These are phyloP conservation scores for Aspergillus clavatus DNA, from an alignment of 2,329 filamentous ascomycete genomes.

Conservation along the genomic window DNA sequence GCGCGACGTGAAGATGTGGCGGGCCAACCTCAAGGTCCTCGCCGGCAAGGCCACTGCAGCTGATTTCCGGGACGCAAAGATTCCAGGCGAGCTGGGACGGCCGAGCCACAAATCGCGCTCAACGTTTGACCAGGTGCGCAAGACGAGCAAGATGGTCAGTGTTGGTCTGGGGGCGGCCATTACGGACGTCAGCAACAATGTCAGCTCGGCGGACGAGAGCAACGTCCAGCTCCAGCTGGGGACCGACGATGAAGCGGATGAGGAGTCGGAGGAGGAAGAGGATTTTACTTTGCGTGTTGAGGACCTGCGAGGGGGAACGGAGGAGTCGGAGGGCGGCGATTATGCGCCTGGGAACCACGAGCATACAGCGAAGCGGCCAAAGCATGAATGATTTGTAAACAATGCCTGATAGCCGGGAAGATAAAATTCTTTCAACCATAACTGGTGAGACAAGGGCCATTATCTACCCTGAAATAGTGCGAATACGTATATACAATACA, in stretches of 20 bases:
- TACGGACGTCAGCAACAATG: conserved; percentile 22
- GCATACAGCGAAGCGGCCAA: conserved; percentile 17
- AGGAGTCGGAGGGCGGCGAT: conserved; percentile 25
- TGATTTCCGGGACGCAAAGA: conserved; percentile 25
- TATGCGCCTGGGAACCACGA: conserved; percentile 17
- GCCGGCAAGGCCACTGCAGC: conserved; percentile 29
- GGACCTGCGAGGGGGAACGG: conserved; percentile 23
- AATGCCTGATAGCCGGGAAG: not conserved
- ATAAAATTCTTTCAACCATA: too few relatives aligned
- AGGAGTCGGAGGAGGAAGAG: conserved; percentile 12
- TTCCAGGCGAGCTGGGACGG: conserved; percentile 26
- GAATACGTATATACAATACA: not conserved
- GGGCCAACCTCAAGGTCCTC: conserved; percentile 43
- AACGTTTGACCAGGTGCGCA: conserved; percentile 30
- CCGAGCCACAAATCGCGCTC: conserved; percentile 18
- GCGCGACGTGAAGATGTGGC: conserved; percentile 45
- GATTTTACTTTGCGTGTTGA: conserved; percentile 12
- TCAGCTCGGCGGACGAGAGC: conserved; percentile 20
- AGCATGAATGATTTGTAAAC: conserved; percentile 7
- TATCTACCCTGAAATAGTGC: too few relatives aligned
- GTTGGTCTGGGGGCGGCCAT: conserved; percentile 27
- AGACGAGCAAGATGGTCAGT: conserved; percentile 38
- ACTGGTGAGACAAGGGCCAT: too few relatives aligned
- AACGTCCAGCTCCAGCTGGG: conserved; percentile 1
- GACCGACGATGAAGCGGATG: conserved; percentile 3